Evolutionary conservation across 2,329 filamentous ascomycete genomes (phyloP).

Genomic region (Fusarium sp.): DNA sequence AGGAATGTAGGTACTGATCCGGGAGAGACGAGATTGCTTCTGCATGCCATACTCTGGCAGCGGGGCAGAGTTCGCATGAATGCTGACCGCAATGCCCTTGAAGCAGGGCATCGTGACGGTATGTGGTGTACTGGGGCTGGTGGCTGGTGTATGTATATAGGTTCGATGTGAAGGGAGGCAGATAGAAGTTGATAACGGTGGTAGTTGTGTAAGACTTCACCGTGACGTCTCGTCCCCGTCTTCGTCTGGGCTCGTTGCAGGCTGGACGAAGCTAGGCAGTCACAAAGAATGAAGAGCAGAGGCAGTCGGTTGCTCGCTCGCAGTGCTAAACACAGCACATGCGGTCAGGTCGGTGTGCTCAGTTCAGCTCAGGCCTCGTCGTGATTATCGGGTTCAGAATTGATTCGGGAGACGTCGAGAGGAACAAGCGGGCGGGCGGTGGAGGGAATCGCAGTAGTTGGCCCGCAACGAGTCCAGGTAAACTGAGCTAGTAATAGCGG

Average conservation of each 20-base stretch:
- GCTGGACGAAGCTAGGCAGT: conserved; percentile 16
- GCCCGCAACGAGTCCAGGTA: conserved; percentile 33
- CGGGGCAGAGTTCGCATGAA: conserved; percentile 84
- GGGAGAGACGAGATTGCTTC: conserved; percentile 88
- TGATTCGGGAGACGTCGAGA: conserved; percentile 43
- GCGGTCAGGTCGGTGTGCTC: conserved; percentile 36
- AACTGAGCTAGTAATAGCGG: conserved; percentile 35
- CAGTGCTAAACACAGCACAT: conserved; percentile 30
- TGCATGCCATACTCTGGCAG: conserved; percentile 95
- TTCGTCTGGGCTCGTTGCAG: conserved; percentile 23
- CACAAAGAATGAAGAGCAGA: conserved; percentile 31
- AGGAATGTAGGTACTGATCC: conserved; percentile 97
- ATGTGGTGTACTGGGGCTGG: conserved; percentile 21
- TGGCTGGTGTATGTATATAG: conserved; percentile 24
- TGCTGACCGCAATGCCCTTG: conserved; percentile 98
- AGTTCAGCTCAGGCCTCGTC: conserved; percentile 33
- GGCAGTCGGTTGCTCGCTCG: conserved; percentile 32
- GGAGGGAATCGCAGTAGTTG: conserved; percentile 39
- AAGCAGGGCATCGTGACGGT: conserved; percentile 85
- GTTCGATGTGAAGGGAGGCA: conserved; percentile 35
- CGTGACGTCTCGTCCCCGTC: conserved; percentile 17
- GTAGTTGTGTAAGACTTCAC: conserved; percentile 26
- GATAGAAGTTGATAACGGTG: conserved; percentile 30
- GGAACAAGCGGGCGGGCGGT: conserved; percentile 44
- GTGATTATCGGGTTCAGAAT: conserved; percentile 36